A percentile compares a stretch with the other conserved stretches of the same genome.
These are phyloP conservation scores for Penicillium herquei DNA, from an alignment of 495 filamentous ascomycete genomes.

Conservation along the genomic window DNA sequence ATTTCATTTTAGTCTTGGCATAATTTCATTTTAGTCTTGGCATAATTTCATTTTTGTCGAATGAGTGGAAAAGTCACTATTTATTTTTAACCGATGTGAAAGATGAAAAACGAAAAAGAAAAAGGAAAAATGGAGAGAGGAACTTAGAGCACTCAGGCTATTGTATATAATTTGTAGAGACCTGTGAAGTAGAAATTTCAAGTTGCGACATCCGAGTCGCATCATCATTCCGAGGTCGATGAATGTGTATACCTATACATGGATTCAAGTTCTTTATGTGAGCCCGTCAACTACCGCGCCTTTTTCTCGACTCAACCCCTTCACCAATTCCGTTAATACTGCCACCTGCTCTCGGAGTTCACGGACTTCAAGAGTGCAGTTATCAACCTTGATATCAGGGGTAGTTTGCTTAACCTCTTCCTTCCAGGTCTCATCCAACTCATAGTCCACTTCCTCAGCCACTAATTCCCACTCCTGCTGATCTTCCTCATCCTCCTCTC, in stretches of 20 bases:
- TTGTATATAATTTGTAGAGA: too few relatives aligned
- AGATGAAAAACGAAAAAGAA: too few relatives aligned
- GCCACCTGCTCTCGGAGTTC: conserved; percentile 67
- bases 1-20: too few relatives aligned
- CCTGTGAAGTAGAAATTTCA: too few relatives aligned
- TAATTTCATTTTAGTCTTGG: too few relatives aligned
- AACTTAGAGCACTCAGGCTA: too few relatives aligned
- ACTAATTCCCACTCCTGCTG: conserved; percentile 93
- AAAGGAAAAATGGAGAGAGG: too few relatives aligned
- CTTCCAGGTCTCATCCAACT: conserved; percentile 77
- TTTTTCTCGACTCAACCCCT: conserved; percentile 36
- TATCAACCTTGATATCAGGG: conserved; percentile 74
- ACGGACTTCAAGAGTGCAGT: conserved; percentile 63
- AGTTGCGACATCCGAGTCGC: too few relatives aligned
- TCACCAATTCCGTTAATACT: conserved; percentile 61
- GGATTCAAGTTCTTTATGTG: not conserved
- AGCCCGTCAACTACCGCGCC: not conserved
- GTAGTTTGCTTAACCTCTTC: conserved; percentile 70
- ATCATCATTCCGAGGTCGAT: not conserved
- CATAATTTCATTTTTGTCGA: too few relatives aligned
- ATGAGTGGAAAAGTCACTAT: too few relatives aligned
- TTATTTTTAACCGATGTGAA: too few relatives aligned
- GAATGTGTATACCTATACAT: not conserved
- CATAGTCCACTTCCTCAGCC: conserved; percentile 67
- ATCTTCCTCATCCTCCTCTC: conserved; percentile 87